Conservation (phyloP, 768 basidiomycete species). For the Termitomyces sp. region DNA sequence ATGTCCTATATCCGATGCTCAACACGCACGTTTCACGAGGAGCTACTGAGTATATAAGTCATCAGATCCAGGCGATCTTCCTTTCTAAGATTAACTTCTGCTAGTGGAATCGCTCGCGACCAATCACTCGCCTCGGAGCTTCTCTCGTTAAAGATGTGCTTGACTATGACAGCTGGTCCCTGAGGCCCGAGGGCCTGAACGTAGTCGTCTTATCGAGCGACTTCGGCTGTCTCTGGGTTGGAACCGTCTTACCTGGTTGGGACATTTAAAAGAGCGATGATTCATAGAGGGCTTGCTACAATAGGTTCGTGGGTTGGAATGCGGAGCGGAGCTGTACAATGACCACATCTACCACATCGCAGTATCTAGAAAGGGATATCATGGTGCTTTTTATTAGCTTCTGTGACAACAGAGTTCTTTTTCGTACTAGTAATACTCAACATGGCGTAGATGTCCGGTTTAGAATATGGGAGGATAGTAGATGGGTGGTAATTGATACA, state of each 20-base stretch:
- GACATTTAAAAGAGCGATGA: background rate
- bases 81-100: background rate
- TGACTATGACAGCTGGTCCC: background rate
- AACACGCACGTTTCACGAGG: background rate
- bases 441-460: background rate
- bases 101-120: background rate
- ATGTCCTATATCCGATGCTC: background rate
- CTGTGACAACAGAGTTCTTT: background rate
- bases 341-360: background rate
- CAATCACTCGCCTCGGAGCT: background rate
- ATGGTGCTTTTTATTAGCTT: background rate
- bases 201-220: background rate
- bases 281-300: background rate
- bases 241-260: background rate
- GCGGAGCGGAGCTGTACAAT: background rate
- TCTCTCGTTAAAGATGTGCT: background rate
- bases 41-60: background rate
- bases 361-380: background rate
- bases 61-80: background rate
- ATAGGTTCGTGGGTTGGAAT: background rate
- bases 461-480: background rate
- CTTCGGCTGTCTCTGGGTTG: background rate
- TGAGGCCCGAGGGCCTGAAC: background rate
- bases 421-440: background rate
- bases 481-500: conserved; percentile 4